Evolutionary conservation across 768 basidiomycete genomes (phyloP), one percentile per base, ranked within the genome.

Genomic region (Mrakia blollopis): DNA sequence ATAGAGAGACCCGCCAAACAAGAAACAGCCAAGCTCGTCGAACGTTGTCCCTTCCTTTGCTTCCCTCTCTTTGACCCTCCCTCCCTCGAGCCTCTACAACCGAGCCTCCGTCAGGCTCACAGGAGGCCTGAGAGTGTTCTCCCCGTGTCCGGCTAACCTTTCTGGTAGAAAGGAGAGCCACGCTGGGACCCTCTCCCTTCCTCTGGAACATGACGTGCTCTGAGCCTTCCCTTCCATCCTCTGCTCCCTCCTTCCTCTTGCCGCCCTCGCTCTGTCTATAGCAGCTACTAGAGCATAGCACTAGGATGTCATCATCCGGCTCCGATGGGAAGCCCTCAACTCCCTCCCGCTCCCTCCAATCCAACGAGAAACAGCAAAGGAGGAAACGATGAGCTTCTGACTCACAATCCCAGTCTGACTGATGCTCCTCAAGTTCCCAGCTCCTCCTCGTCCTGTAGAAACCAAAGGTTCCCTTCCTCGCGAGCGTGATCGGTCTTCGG

Each of bases 381-480:
- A 67, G 28, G 35, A 35, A 37, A 41, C 21, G 67, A n/a, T 35
- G 67, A 69, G 18, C 25, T 39, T 21, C 16, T 28, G 69, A 71
- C 41, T 71, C 44, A 71, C 44, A 41, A 54, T 41, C 7, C 69
- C 69, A 1, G 44, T 71, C 44, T 71, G 44, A 71, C 69, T 71
- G 18, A 71, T 25, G 25, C 44, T 47, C 23, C 72, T 32, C 23
- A 60, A 35, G 41, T 73, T 73, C 13, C 72, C 72, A 44, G 72
- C 72, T 73, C 72, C 72, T 39, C 72, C 72, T 62, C 72, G 32
- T 30, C 72, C 72, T 21, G 60, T 73, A n/a, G 57, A 73, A 37
- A 73, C 72, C 71, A 77, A 47, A 13, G 61, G 71, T 47, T 77
- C 76, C 13, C 76, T 18, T 4, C 76, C 76, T 62, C 76, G 37